These are phyloP conservation scores for Talaromyces proteolyticus DNA, from an alignment of 495 filamentous ascomycete species.

Conservation along the genomic window DNA sequence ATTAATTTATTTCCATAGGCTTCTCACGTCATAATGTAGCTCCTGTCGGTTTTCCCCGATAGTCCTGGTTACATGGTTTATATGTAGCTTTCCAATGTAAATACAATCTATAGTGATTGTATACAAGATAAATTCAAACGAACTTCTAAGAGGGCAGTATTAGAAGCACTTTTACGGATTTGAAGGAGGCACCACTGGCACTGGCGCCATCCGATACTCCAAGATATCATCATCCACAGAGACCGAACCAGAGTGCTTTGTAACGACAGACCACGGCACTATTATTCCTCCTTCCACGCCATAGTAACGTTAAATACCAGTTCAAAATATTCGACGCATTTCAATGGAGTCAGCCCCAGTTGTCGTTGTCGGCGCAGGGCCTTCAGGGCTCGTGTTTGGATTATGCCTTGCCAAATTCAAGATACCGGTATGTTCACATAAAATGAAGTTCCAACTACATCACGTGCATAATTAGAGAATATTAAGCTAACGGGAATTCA, in stretches of 20 bases:
- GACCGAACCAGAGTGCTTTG: conserved; percentile 42
- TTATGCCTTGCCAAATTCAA: conserved; percentile 24
- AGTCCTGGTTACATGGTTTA: neutral
- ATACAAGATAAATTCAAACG: too few species aligned
- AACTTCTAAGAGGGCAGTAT: too few species aligned
- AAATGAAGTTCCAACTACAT: neutral
- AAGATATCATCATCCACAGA: conserved; percentile 47
- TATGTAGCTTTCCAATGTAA: neutral
- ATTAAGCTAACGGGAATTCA: neutral
- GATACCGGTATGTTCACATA: conserved; percentile 10
- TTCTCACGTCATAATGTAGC: neutral
- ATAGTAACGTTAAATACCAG: neutral
- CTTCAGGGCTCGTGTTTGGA: conserved; percentile 24
- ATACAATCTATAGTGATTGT: neutral
- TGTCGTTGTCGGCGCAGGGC: conserved; percentile 29
- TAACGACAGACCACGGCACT: conserved; percentile 13
- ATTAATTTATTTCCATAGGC: neutral
- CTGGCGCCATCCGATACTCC: conserved; percentile 16
- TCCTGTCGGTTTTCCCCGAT: neutral
- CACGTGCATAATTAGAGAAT: neutral
- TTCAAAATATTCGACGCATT: neutral
- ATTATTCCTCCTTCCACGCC: neutral
- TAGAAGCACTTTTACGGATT: neutral
- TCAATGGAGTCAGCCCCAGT: neutral
- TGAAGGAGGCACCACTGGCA: neutral